Evolutionary conservation across 2,329 filamentous ascomycete species (phyloP), one percentile per base, ranked within the genome.

Genomic region (Aspergillus viridinutans): DNA sequence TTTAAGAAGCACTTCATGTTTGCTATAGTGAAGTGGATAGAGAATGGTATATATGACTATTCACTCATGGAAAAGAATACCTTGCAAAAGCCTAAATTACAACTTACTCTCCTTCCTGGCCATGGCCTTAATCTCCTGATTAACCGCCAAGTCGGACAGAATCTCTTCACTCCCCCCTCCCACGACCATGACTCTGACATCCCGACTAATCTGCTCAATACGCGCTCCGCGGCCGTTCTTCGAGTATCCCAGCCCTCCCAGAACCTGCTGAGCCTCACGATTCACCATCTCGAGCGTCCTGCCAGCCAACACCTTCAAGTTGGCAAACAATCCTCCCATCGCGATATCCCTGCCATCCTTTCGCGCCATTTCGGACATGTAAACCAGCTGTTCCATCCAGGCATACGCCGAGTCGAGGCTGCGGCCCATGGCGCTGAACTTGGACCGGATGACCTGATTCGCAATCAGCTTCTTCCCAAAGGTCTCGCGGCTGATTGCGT

Each of bases 351-450:
- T 50, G n/a, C 57, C 49, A 3, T 59, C 53, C 8, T 55, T 59
- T 50, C 65, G 64, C 17, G 66, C 61, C 9, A 56, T 54, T 29
- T 68, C 60, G 0, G 65, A 60, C 21, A 82, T 78, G 64, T 79
- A 83, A 3, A 80, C 82, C 3, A 85, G 67, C 67, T 85, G 82
- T 64, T 85, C 83, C 50, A 85, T 68, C 77, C 82, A 85, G 0
- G 83, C 82, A 70, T 80, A 83, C 49, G 82, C 76, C 0, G 80
- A 79, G 59, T 86, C 84, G 4, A 86, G 75, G 53, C 79, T 75
- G 2, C 81, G 75, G 0, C 79, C 82, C 58, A 85, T 76, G 6
- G 75, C 79, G 0, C 80, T 76, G 5, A 86, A 74, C 64, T 86
- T 86, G 14, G 79, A 72, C 2, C 78, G 74, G 54, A 86, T 85